These are phyloP conservation scores for Ascochyta viciae-villosae DNA, from an alignment of 2,329 filamentous ascomycete species.

Conservation along the genomic window DNA sequence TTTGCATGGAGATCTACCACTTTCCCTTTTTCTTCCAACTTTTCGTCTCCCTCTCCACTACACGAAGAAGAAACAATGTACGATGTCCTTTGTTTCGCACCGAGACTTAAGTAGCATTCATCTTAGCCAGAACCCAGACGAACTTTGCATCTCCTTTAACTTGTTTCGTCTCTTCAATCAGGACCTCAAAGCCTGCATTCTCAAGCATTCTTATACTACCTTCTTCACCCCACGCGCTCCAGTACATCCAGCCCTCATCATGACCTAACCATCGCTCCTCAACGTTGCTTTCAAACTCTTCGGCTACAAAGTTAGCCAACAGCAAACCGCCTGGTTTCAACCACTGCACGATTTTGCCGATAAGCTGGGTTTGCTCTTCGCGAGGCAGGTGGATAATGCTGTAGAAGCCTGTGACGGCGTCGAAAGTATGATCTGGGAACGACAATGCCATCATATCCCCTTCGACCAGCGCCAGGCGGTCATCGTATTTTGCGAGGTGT, in stretches of 20 bases:
- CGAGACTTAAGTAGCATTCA: not conserved
- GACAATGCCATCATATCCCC: constrained; percentile 54
- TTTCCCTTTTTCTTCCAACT: not conserved
- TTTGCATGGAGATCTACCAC: no score
- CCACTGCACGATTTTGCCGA: constrained; percentile 57
- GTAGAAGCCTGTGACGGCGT: constrained; percentile 62
- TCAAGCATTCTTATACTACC: constrained; percentile 41
- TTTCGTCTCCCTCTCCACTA: not conserved
- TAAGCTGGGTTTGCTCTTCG: constrained; percentile 57
- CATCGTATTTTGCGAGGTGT: constrained; percentile 20
- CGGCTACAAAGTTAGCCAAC: constrained; percentile 49
- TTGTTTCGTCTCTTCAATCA: constrained; percentile 33
- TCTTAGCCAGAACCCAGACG: constrained; percentile 41
- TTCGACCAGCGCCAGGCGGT: constrained; percentile 33
- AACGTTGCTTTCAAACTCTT: constrained; percentile 19
- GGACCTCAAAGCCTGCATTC: constrained; percentile 34
- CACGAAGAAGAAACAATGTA: not conserved
- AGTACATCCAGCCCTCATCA: constrained; percentile 48
- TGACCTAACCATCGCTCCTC: constrained; percentile 45
- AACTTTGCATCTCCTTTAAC: constrained; percentile 33
- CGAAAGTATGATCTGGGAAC: constrained; percentile 49
- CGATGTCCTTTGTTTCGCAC: not conserved
- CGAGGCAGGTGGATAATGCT: constrained; percentile 63
- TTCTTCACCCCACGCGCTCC: constrained; percentile 51
- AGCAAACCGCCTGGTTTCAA: constrained; percentile 60